Conservation (phyloP, 2,329 filamentous ascomycete genomes). For the Ophiostoma piceae region DNA sequence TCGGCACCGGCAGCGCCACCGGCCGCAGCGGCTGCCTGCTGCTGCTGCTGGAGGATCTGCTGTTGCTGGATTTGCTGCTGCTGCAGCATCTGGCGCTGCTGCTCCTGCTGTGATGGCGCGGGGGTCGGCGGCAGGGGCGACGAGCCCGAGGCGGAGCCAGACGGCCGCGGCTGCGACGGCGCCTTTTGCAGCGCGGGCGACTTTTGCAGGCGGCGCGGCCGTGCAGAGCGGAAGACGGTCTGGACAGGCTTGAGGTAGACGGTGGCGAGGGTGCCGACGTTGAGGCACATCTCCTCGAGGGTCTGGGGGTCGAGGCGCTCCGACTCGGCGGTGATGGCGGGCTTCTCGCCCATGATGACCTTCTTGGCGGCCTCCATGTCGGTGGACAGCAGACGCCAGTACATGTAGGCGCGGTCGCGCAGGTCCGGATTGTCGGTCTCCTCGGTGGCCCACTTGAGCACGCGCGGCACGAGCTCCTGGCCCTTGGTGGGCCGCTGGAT, state of each 20-base stretch:
- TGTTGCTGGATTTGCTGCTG: slow-evolving; percentile 20
- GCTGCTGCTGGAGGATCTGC: slow-evolving; percentile 18
- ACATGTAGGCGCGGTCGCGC: slow-evolving; percentile 96
- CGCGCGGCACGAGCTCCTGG: slow-evolving; percentile 85
- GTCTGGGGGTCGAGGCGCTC: slow-evolving; percentile 89
- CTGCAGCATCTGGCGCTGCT: slow-evolving; percentile 23
- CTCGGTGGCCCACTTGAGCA: slow-evolving; percentile 97
- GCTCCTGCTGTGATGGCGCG: slow-evolving; percentile 20
- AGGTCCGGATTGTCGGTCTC: slow-evolving; percentile 99
- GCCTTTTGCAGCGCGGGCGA: slow-evolving; percentile 71
- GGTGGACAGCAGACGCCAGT: slow-evolving; percentile 92
- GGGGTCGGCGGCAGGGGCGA: slow-evolving; percentile 30
- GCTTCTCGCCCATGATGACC: slow-evolving; percentile 96
- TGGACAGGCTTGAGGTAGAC: slow-evolving; percentile 98
- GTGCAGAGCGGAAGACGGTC: slow-evolving; percentile 87
- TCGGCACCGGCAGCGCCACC: slow-evolving; percentile 26
- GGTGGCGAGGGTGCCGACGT: slow-evolving; percentile 90
- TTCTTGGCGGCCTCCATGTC: slow-evolving; percentile 80
- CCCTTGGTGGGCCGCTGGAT: slow-evolving; percentile 94
- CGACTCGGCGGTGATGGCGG: slow-evolving; percentile 89
- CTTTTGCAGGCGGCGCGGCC: slow-evolving; percentile 71
- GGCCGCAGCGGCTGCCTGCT: slow-evolving; percentile 17
- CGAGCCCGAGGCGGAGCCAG: slow-evolving; percentile 9
- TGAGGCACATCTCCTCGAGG: slow-evolving; percentile 93
- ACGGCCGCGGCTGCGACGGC: slow-evolving; percentile 34